phyloP scores from a whole-genome alignment of 768 basidiomycete species.

The Pisolithus sp. region DNA sequence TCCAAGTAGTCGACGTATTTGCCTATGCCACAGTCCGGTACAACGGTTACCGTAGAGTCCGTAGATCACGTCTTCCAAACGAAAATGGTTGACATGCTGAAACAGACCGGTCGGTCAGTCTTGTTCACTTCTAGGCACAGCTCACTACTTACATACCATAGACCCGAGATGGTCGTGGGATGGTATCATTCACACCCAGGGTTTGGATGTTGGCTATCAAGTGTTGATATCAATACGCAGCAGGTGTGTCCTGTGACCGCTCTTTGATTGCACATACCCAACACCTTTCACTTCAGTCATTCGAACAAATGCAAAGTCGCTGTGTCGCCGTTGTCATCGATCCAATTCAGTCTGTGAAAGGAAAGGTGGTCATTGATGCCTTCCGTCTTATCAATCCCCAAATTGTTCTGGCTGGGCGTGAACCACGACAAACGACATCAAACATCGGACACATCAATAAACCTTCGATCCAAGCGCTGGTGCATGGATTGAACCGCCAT shows the following conservation, averaged over 20 bases:
- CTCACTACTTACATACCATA: conserved; percentile 17
- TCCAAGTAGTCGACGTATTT: conserved; percentile 94
- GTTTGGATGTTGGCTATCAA: conserved; percentile 98
- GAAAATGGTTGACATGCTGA: conserved; percentile 98
- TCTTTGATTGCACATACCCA: conserved; percentile 1
- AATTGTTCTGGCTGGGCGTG: conserved; percentile 82
- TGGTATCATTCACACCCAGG: conserved; percentile 99
- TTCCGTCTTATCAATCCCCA: conserved; percentile 96
- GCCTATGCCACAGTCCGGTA: conserved; percentile 99
- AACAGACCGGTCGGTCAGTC: conserved; percentile 91
- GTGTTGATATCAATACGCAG: conserved; percentile 98
- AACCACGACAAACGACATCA: conserved; percentile 94
- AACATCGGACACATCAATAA: conserved; percentile 99
- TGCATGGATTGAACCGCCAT: conserved; percentile 95
- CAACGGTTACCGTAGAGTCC: conserved; percentile 95
- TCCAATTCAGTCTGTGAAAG: conserved; percentile 98
- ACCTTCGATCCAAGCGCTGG: conserved; percentile 97
- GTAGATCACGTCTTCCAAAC: conserved; percentile 98
- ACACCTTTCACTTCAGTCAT: conserved; percentile 56
- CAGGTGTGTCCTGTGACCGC: conserved; percentile 49
- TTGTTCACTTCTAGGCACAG: conserved; percentile 1
- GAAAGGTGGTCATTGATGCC: conserved; percentile 98
- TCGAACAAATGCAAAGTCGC: conserved; percentile 87
- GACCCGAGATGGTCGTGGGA: conserved; percentile 97
- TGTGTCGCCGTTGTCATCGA: conserved; percentile 97